Conservation (phyloP, 2,329 filamentous ascomycete genomes). For the Claviceps digitariae region DNA sequence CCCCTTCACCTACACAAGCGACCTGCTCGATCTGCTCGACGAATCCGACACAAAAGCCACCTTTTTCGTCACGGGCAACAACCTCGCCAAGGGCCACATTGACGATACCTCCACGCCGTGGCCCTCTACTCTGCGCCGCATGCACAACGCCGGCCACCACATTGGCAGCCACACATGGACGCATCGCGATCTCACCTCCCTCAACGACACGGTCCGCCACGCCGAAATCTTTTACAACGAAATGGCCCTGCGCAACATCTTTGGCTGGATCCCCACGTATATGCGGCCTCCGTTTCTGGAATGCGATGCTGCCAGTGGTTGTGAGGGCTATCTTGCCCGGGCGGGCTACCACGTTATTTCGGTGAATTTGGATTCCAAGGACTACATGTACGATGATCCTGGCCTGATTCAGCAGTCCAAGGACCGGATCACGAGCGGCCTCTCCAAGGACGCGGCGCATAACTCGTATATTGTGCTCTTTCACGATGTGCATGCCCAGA, state of each 20-base stretch:
- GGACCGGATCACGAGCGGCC: slow-evolving; percentile 18
- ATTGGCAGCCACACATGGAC: slow-evolving; percentile 34
- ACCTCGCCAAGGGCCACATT: slow-evolving; percentile 26
- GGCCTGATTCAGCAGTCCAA: slow-evolving; percentile 35
- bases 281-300: slow-evolving; percentile 32
- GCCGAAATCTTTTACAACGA: slow-evolving; percentile 31
- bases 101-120: slow-evolving; percentile 22
- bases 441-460: slow-evolving; percentile 18
- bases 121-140: slow-evolving; percentile 25
- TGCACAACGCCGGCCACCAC: slow-evolving; percentile 30
- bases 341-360: slow-evolving; percentile 43
- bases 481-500: slow-evolving; percentile 37
- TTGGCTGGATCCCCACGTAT: slow-evolving; percentile 28
- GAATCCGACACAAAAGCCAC: slow-evolving; percentile 21
- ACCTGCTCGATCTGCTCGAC: slow-evolving; percentile 25
- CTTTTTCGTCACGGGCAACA: slow-evolving; percentile 30
- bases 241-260: slow-evolving; percentile 27
- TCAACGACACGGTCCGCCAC: slow-evolving; percentile 19
- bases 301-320: slow-evolving; percentile 28
- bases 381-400: slow-evolving; percentile 39
- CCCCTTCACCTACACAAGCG: slow-evolving; percentile 26
- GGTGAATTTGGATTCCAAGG: slow-evolving; percentile 47
- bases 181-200: slow-evolving; percentile 27
- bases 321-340: slow-evolving; percentile 19
- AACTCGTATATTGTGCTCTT: slow-evolving; percentile 37